Base-by-base conservation (phyloP, 345 rosid species). In the Kernera saxatilis region DNA sequence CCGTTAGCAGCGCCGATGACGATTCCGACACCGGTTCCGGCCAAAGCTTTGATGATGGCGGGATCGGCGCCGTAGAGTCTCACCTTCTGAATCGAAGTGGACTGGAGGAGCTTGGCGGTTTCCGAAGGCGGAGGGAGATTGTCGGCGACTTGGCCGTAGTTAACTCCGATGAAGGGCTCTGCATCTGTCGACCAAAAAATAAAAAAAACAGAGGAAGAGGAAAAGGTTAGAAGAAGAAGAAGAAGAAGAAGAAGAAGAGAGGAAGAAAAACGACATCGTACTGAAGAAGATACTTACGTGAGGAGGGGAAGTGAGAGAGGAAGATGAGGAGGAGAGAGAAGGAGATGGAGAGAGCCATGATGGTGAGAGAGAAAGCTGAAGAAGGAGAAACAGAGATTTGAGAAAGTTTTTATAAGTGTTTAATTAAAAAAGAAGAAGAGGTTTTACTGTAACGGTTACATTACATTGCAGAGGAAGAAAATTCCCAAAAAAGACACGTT, bases 1-100 rank as follows among this genome's bases (percentile, higher is more conserved):
- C 88, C 96, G 77, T 85, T 91, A 7, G 86, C 76, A 1, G 91
- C 76, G 22, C 98, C 98, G 77, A 91, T 85, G 21, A 80, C 88
- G 72, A 93, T 87, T 8, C 93, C 92, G 22, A 91, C 66, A 23
- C 86, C 90, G 29, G 97, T 91, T 52, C 88, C 84, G 29, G 98
- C 94, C 15, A 93, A 63, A 25, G 96, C 87, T 55, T 71, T 86
- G 70, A 91, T 87, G 46, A 93, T 82, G 2, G 82, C 89, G 15
- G 98, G 96, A 76, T 93, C 92, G 10, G 88, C 87, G 3, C 92
- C 98, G 78, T 90, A 93, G 18, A 93, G 82, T 52, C 98, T 74
- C 18, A 93, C 79, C 40, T 87, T 90, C 51, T 89, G 82, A 29
- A 93, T 84, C 1, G 90, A 66, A 4, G 96, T 90, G 2, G 98